These are phyloP conservation scores for Kwoniella sp. DNA, from an alignment of 768 basidiomycete genomes.

Conservation along the genomic window DNA sequence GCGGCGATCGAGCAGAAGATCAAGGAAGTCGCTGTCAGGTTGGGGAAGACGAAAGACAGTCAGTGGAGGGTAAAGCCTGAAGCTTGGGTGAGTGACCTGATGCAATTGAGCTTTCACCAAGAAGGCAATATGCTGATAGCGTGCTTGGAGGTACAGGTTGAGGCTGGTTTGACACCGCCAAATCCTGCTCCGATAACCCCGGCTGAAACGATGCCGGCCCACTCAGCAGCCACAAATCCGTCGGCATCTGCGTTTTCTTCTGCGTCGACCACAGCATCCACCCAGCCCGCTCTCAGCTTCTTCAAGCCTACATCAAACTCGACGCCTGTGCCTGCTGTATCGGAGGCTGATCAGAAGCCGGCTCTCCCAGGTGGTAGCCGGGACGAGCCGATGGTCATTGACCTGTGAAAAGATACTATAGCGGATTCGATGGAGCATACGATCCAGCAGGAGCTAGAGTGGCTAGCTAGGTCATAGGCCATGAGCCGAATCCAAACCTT, in stretches of 20 bases:
- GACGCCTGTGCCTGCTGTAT: neutral
- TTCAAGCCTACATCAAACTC: neutral
- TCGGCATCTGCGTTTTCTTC: neutral
- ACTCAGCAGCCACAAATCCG: neutral
- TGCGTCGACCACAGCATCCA: neutral
- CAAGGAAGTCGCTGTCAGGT: constrained; percentile 47
- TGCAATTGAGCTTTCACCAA: neutral
- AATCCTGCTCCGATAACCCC: neutral
- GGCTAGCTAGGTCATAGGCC: too few species aligned
- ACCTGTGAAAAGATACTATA: neutral
- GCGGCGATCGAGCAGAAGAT: constrained; percentile 51
- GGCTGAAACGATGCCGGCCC: neutral
- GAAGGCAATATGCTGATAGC: neutral
- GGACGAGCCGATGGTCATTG: constrained; percentile 26
- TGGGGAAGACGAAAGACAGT: constrained; percentile 43
- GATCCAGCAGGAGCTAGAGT: too few species aligned
- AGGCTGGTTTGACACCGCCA: constrained; percentile 5
- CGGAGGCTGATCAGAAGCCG: neutral
- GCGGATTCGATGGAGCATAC: too few species aligned
- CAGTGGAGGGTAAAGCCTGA: constrained; percentile 49
- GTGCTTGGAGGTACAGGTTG: constrained; percentile 3
- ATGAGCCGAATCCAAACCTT: too few species aligned
- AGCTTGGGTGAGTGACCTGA: constrained; percentile 51
- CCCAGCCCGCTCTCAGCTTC: neutral
- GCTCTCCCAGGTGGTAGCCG: neutral